Evolutionary conservation across 768 basidiomycete species (phyloP), one percentile per base, ranked within the genome.

Genomic region (Leccinum uliginosum): DNA sequence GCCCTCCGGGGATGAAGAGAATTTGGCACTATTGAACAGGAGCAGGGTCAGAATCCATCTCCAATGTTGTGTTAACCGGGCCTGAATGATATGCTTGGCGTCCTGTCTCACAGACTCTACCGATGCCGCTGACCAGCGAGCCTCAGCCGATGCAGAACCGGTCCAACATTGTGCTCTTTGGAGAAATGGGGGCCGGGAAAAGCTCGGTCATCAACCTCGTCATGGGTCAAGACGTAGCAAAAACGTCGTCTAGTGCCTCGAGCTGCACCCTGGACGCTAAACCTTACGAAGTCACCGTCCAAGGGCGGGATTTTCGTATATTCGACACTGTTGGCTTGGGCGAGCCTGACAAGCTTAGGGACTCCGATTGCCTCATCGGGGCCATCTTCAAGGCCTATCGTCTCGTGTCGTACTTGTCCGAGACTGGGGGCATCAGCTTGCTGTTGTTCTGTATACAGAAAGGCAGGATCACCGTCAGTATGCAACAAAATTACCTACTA

Each of bases 121-220:
- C 58, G 29, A 43, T 57, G 0, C 50, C 50, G 32, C 46, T 53
- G 52, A 59, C 57, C 3, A 50, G 53, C 50, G 59, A 61, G 50
- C 58, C 62, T 24, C 50, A 21, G 14, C 47, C 34, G 19, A 52
- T 61, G 11, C 59, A 54, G 51, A 59, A 23, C 32, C 57, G 61
- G 56, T 57, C 48, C 43, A 72, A 68, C 30, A 49, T 71, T 0
- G 65, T 71, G 8, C 58, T 71, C 50, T 71, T 71, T 12, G 71
- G 70, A 21, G 71, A 72, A 59, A 59, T 62, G 46, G 70, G 71
- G 4, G 62, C 61, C 8, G 73, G 74, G 1, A 79, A 80, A 57
- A 78, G 76, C 55, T 76, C 75, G 1, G 58, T 79, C 14, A 60
- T 78, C 55, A 80, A 78, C 60, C 72, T 79, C 67, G 59, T 80